Conservation (phyloP, 345 rosid genomes). For the Dovyalis caffra region DNA sequence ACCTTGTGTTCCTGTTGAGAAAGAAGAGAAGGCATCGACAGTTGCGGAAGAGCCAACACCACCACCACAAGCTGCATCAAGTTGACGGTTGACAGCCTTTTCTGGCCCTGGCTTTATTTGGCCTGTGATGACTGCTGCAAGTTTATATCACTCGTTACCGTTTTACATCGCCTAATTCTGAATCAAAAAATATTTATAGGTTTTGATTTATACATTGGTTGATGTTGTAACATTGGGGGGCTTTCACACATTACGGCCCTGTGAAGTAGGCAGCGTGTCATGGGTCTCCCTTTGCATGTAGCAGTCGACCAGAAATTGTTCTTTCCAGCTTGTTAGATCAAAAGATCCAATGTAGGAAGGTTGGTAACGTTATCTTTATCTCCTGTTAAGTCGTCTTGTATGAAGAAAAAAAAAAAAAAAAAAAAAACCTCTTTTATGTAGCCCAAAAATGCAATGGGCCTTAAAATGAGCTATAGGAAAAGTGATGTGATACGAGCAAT, state of each 20-base stretch:
- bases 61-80: not conserved
- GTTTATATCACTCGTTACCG: no score
- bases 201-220: not conserved
- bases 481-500: not conserved
- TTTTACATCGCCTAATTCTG: not conserved
- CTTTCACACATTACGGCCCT: not conserved
- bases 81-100: not conserved
- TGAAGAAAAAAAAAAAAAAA: not conserved
- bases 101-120: not conserved
- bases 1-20: constrained; percentile 55
- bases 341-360: constrained; percentile 1
- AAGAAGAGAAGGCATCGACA: constrained; percentile 5
- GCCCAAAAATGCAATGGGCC: not conserved
- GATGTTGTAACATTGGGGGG: not conserved
- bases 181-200: not conserved
- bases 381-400: not conserved
- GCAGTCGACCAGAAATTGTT: not conserved
- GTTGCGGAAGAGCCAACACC: not conserved
- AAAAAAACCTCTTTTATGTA: not conserved
- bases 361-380: not conserved
- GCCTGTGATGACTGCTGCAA: no score
- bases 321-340: not conserved
- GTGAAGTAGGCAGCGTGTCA: not conserved
- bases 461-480: not conserved
- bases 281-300: no score